Evolutionary conservation across 2,329 filamentous ascomycete species (phyloP).

Genomic region (Aspergillus amoenus): DNA sequence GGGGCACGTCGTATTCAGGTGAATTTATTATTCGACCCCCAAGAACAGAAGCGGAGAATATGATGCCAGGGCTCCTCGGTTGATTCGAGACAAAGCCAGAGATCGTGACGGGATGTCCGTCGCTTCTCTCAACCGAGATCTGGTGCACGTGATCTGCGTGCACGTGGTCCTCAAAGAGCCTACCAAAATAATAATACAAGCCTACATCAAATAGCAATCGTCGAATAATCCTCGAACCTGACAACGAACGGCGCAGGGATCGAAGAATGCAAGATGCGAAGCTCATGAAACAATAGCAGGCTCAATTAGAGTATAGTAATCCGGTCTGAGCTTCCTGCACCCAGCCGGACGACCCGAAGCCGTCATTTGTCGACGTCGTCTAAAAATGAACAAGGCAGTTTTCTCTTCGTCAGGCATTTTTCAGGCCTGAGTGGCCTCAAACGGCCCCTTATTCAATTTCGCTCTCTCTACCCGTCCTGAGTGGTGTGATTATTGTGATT

Average conservation of each 20-base stretch:
- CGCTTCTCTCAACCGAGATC: not conserved
- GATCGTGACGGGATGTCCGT: not conserved
- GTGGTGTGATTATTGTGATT: not conserved
- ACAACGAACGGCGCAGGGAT: constrained; percentile 1
- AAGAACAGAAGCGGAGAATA: not conserved
- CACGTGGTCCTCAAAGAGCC: not conserved
- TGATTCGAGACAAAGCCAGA: not conserved
- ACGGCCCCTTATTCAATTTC: constrained; percentile 3
- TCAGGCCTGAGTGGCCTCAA: constrained; percentile 5
- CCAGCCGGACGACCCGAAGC: constrained; percentile 6
- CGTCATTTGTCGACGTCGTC: not conserved
- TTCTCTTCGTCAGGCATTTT: constrained; percentile 15
- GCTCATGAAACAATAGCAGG: not conserved
- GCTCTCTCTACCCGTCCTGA: not conserved
- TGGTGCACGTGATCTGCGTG: not conserved
- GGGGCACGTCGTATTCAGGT: not conserved
- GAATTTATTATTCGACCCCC: not conserved
- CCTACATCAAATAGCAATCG: not conserved
- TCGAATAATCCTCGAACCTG: too few relatives aligned
- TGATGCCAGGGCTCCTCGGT: not conserved
- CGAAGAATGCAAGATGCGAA: not conserved
- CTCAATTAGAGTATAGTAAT: not conserved
- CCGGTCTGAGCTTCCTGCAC: not conserved
- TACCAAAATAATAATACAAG: not conserved
- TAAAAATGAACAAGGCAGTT: constrained; percentile 15